Base-by-base conservation (phyloP, 164 flowering plant genomes). In the Amborella trichopoda region DNA sequence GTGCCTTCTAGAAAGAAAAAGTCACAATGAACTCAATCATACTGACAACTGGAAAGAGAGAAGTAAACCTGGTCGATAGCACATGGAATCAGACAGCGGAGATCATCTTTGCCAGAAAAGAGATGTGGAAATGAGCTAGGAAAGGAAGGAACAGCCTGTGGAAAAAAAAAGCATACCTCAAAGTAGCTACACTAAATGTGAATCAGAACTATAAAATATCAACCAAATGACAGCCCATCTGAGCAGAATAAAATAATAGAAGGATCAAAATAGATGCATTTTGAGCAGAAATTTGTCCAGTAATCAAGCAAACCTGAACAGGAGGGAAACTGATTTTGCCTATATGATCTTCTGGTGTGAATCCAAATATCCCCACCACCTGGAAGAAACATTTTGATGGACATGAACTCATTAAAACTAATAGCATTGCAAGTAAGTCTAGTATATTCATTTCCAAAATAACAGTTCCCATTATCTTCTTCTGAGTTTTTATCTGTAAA, bases 41-140 rank as follows among this genome's bases (percentile, higher is more conserved):
- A n/a, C n/a, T n/a, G n/a, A n/a, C n/a, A n/a, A n/a, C n/a, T n/a
- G n/a, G n/a, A n/a, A n/a, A n/a, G n/a, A n/a, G n/a, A n/a, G n/a
- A 14, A 6, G 6, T 21, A 18, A 6, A 91, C 98, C 95, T 91
- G 98, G 60, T 91, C 96, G 67, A 91, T 91, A 32, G 96, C 96
- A 70, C 96, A 91, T 14, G 98, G 98, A 61, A 91, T 87, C 68
- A 91, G 64, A 75, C 98, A 91, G 18, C 95, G 90, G 9, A 80
- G 78, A 46, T 78, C 33, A 41, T 78, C 80, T 51, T 72, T 72
- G 48, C 82, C 86, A 55, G 74, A 24, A 59, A 91, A 91, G 22
- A 91, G 72, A 52, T 91, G 98, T 1, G 96, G 98, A 69, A 91
- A 91, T 28, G 98, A 83, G 68, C 81, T 81, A 26, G 98, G 85